These are phyloP conservation scores for Diaporthe sp. DNA, from an alignment of 2,329 filamentous ascomycete genomes.

Conservation along the genomic window DNA sequence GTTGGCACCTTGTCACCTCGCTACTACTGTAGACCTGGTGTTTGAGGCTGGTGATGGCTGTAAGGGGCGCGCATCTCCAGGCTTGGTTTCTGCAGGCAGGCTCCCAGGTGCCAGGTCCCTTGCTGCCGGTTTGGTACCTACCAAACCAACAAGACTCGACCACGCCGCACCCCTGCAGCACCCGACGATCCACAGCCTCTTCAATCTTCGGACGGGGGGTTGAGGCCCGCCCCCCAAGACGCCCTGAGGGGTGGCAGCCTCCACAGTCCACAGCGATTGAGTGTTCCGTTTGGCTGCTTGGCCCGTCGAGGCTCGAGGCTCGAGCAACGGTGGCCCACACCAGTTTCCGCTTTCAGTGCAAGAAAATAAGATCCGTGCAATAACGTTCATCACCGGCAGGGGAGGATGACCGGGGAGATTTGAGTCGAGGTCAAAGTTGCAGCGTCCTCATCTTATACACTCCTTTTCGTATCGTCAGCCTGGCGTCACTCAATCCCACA, in stretches of 20 bases:
- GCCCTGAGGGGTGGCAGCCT: constrained; percentile 7
- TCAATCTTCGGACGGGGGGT: not conserved
- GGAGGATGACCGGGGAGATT: constrained; percentile 16
- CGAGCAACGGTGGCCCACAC: constrained; percentile 24
- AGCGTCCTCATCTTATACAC: constrained; percentile 19
- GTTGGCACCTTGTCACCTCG: constrained; percentile 20
- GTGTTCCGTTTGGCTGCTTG: constrained; percentile 26
- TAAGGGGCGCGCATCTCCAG: constrained; percentile 9
- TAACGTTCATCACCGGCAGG: constrained; percentile 25
- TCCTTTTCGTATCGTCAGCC: constrained; percentile 11
- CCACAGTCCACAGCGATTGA: constrained; percentile 23
- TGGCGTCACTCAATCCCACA: constrained; percentile 2
- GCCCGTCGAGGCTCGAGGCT: constrained; percentile 8
- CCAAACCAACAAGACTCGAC: not conserved
- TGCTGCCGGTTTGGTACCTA: too few species aligned
- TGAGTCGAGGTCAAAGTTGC: constrained; percentile 21
- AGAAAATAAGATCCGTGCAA: constrained; percentile 28
- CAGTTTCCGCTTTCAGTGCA: constrained; percentile 20
- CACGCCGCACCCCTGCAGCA: constrained; percentile 1
- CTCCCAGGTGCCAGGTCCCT: not conserved
- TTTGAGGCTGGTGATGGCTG: constrained; percentile 25
- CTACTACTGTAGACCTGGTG: not conserved
- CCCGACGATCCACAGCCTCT: constrained; percentile 3
- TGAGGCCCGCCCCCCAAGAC: not conserved
- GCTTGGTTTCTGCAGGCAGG: not conserved